phyloP scores from a whole-genome alignment of 129 eudicot genomes.

The Flaveria linearis region DNA sequence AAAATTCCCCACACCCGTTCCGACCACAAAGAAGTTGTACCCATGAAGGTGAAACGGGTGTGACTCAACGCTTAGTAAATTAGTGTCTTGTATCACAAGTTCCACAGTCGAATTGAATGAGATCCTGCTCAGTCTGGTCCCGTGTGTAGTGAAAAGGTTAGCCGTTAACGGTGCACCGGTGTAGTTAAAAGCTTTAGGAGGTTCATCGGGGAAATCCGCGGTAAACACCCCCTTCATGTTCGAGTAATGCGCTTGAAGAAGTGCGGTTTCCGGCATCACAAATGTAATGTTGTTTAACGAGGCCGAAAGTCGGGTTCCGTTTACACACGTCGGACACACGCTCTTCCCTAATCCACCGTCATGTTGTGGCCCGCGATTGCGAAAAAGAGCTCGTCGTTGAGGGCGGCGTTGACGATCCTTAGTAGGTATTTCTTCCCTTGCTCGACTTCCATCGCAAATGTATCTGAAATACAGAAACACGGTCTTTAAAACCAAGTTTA shows the following conservation, averaged over 20 bases:
- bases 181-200: slow-evolving; percentile 43
- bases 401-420: slow-evolving; percentile 41
- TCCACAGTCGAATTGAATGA: slow-evolving; percentile 44
- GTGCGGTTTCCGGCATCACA: slow-evolving; percentile 35
- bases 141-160: slow-evolving; percentile 46
- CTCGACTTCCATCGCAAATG: slow-evolving; percentile 46
- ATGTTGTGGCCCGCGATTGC: slow-evolving; percentile 23
- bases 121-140: slow-evolving; percentile 38
- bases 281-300: slow-evolving; percentile 45
- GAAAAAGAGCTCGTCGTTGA: slow-evolving; percentile 44
- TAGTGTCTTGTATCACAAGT: slow-evolving; percentile 45
- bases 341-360: slow-evolving; percentile 37
- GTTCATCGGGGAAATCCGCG: slow-evolving; percentile 36
- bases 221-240: slow-evolving; percentile 35
- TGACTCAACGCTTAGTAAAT: slow-evolving; percentile 20
- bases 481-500: not conserved
- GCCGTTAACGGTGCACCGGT: slow-evolving; percentile 42
- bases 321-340: slow-evolving; percentile 43
- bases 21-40: slow-evolving; percentile 28
- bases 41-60: slow-evolving; percentile 35
- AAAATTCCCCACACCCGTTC: slow-evolving; percentile 23
- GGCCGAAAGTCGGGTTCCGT: slow-evolving; percentile 32
- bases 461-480: slow-evolving; percentile 30
- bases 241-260: slow-evolving; percentile 38
- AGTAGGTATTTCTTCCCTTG: slow-evolving; percentile 49